Evolutionary conservation across 805 yeast species (phyloP).

Genomic region (Hanseniaspora lachancei): DNA sequence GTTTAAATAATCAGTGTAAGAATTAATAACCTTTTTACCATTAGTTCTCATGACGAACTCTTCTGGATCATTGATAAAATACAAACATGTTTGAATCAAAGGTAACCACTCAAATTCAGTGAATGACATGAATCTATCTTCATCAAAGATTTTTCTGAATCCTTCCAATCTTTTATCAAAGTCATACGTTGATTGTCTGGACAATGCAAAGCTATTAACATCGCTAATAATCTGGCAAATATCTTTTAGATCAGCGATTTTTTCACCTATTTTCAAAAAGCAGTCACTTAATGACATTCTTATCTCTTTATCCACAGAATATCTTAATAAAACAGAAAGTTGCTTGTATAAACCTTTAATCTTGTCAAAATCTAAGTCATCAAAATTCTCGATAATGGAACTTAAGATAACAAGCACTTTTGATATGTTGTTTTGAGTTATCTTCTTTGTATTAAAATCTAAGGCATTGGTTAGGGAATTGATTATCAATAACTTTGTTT

Average conservation of each 20-base stretch:
- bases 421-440: conserved; percentile 41
- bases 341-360: conserved; percentile 37
- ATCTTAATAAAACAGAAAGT: conserved; percentile 45
- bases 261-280: conserved; percentile 44
- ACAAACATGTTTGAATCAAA: conserved; percentile 52
- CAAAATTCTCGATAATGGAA: conserved; percentile 31
- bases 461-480: conserved; percentile 47
- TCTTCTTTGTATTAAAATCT: conserved; percentile 41
- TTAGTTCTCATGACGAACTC: conserved; percentile 73
- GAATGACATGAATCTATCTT: conserved; percentile 33
- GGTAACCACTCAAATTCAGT: conserved; percentile 65
- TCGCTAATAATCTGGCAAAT: conserved; percentile 46
- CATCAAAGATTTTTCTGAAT: conserved; percentile 47
- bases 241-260: conserved; percentile 31
- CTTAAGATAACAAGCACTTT: conserved; percentile 47
- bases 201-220: conserved; percentile 54
- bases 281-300: conserved; percentile 50
- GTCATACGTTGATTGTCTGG: conserved; percentile 60
- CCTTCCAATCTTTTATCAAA: conserved; percentile 62
- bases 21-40: conserved; percentile 49
- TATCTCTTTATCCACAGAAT: conserved; percentile 45
- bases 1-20: conserved; percentile 47
- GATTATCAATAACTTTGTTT: conserved; percentile 40
- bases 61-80: conserved; percentile 58
- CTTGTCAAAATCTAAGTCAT: conserved; percentile 33